Percentiles rank a stretch among this genome's conserved stretches.
Evolutionary conservation across 441 rosid species (phyloP).

Genomic region (Pelargonium fulgidum): DNA sequence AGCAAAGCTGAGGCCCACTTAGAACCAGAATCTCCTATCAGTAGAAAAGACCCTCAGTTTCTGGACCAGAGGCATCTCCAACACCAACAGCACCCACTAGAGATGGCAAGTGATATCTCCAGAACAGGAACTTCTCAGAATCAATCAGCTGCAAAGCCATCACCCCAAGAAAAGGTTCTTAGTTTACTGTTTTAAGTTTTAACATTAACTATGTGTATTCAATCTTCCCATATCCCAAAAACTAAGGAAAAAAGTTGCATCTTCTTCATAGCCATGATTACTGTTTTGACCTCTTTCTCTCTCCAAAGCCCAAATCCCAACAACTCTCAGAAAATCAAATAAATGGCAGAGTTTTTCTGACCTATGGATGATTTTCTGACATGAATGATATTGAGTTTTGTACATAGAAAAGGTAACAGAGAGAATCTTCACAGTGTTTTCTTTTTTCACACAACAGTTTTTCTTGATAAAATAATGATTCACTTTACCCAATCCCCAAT

Average conservation of each 20-base stretch:
- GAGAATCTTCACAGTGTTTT: constrained; percentile 39
- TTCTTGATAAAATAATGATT: constrained; percentile 19
- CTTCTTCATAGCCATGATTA: constrained; percentile 30
- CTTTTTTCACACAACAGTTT: constrained; percentile 3
- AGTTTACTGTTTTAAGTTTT: constrained; percentile 13
- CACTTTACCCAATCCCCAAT: constrained; percentile 43
- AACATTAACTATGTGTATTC: constrained; percentile 8
- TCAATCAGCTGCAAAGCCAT: constrained; percentile 43
- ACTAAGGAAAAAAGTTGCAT: constrained; percentile 35
- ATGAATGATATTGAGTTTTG: constrained; percentile 20
- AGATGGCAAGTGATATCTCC: constrained; percentile 53
- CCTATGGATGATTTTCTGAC: constrained; percentile 45
- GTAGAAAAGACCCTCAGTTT: constrained; percentile 45
- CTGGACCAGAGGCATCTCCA: constrained; percentile 35
- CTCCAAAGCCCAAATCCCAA: constrained; percentile 50
- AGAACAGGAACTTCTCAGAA: constrained; percentile 45
- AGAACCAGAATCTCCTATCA: constrained; percentile 80
- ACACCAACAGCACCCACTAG: constrained; percentile 27
- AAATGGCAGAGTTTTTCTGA: constrained; percentile 28
- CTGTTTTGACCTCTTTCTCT: constrained; percentile 23
- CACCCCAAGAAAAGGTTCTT: constrained; percentile 71
- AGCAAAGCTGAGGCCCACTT: constrained; percentile 58
- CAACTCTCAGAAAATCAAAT: constrained; percentile 39
- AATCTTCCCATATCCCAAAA: constrained; percentile 29
- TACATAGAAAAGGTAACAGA: constrained; percentile 22